A percentile compares a stretch with the other conserved stretches of the same genome.
Evolutionary conservation across 148 eudicot genomes (phyloP).

Genomic region (Spergularia marina): DNA sequence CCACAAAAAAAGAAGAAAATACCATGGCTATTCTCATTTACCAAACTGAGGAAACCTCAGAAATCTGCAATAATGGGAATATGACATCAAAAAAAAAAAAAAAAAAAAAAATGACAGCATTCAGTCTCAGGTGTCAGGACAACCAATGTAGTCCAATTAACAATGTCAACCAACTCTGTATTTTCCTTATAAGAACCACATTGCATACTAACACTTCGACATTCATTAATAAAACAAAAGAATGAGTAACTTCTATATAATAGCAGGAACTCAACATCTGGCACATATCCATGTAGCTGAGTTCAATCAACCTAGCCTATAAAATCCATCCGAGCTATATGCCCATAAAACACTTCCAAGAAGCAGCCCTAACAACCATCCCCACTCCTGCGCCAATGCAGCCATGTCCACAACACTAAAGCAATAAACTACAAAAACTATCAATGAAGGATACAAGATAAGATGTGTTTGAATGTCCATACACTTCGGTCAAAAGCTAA

Average conservation of each 20-base stretch:
- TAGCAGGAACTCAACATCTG: background rate
- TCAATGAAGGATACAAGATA: background rate
- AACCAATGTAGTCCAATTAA: background rate
- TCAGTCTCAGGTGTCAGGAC: background rate
- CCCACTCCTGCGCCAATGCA: background rate
- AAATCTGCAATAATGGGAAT: background rate
- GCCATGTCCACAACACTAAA: background rate
- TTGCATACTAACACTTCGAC: background rate
- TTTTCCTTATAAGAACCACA: background rate
- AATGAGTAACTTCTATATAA: background rate
- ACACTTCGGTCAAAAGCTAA: background rate
- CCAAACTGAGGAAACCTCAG: background rate
- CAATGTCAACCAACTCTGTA: background rate
- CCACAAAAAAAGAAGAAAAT: background rate
- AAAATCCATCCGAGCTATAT: background rate
- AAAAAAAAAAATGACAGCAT: background rate
- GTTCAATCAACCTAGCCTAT: background rate
- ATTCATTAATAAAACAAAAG: background rate
- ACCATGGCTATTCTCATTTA: background rate
- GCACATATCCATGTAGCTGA: background rate
- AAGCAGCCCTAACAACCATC: background rate
- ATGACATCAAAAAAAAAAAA: background rate
- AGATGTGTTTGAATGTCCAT: background rate
- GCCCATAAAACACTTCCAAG: constrained; percentile 1
- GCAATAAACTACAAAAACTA: background rate